phyloP scores from a whole-genome alignment of 352 stramenopile genomes.

The Peronospora farinosa region DNA sequence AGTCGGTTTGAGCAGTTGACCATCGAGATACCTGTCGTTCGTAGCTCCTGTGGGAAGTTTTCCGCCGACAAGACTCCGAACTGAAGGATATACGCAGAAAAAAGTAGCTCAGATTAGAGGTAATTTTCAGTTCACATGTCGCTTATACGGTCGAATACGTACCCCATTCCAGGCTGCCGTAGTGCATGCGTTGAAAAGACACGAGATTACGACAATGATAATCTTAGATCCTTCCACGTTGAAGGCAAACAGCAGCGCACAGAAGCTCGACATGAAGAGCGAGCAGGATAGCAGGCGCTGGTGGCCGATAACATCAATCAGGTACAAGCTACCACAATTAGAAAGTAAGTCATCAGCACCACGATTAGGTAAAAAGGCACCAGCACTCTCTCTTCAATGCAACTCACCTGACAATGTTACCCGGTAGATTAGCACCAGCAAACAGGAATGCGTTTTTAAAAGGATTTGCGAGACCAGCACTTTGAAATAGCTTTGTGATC shows the following conservation, averaged over 20 bases:
- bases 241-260: constrained; percentile 77
- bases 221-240: constrained; percentile 55
- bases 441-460: constrained; percentile 93
- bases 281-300: constrained; percentile 56
- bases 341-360: neutral
- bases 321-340: constrained; percentile 37
- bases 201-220: constrained; percentile 82
- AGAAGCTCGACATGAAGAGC: constrained; percentile 60
- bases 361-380: neutral
- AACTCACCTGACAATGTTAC: constrained; percentile 78
- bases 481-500: constrained; percentile 91
- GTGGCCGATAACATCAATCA: constrained; percentile 70
- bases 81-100: constrained; percentile 17
- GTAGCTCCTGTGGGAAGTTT: constrained; percentile 83
- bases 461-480: constrained; percentile 76
- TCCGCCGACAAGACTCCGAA: constrained; percentile 87
- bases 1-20: constrained; percentile 85
- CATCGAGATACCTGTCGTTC: constrained; percentile 86
- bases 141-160: constrained; percentile 6
- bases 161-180: constrained; percentile 89
- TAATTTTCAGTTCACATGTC: neutral
- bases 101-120: neutral
- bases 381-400: neutral
- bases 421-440: constrained; percentile 85
- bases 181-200: constrained; percentile 88